Conservation (phyloP, 371 early-diverging fungal species). For the Dipsacomyces acuminosporus region DNA sequence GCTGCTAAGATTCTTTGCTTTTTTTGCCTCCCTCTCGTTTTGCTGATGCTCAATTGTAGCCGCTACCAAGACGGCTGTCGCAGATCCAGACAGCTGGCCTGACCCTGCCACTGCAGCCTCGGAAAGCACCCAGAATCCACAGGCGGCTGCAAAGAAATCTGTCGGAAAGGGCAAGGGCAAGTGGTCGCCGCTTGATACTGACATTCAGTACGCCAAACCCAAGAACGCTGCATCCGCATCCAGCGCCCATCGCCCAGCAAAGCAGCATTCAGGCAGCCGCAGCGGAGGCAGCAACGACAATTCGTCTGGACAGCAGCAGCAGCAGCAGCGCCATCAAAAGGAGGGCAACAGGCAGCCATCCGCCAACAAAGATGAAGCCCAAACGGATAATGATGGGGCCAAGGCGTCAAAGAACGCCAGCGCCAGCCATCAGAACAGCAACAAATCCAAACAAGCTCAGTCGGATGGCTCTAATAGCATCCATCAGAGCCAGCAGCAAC, state of each 20-base stretch:
- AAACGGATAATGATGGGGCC: not conserved
- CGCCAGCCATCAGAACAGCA: not conserved
- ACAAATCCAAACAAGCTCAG: not conserved
- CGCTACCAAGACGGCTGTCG: slow-evolving; percentile 1
- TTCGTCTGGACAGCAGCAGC: not conserved
- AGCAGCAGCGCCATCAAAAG: not conserved
- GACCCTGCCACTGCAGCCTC: slow-evolving; percentile 42
- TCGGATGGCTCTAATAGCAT: slow-evolving; percentile 6
- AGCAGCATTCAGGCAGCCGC: slow-evolving; percentile 6
- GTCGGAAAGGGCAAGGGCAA: slow-evolving; percentile 45
- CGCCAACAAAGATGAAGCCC: not conserved
- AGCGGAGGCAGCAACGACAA: slow-evolving; percentile 10
- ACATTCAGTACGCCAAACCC: slow-evolving; percentile 46
- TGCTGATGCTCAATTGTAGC: slow-evolving; percentile 15
- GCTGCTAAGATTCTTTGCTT: no score
- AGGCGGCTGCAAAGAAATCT: slow-evolving; percentile 9
- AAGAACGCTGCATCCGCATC: slow-evolving; percentile 19
- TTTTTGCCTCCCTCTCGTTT: not conserved
- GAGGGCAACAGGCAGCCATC: slow-evolving; percentile 1
- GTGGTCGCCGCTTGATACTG: slow-evolving; percentile 46
- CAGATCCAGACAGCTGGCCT: slow-evolving; percentile 37
- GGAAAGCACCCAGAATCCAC: slow-evolving; percentile 1
- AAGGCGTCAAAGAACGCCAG: not conserved
- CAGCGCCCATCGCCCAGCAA: slow-evolving; percentile 17
- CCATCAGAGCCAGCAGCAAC: slow-evolving; percentile 4